A percentile compares a stretch with the other conserved stretches of the same genome.
phyloP scores from a whole-genome alignment of 2,329 filamentous ascomycete species.

The Colletotrichum australisinense region DNA sequence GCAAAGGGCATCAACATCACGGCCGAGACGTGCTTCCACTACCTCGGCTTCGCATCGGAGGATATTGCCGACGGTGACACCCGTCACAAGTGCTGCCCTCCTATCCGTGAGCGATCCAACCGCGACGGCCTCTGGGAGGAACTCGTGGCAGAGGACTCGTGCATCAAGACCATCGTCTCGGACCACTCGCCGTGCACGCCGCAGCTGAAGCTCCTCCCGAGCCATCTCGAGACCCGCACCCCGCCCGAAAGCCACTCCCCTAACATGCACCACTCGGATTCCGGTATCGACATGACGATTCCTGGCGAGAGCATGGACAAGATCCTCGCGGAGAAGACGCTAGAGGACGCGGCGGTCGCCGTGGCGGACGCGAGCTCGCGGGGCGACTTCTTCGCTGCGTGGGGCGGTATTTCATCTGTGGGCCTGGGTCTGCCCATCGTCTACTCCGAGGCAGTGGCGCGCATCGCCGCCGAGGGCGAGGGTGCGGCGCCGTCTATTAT shows the following conservation, averaged over 20 bases:
- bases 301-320: constrained; percentile 44
- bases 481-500: constrained; percentile 65
- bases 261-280: constrained; percentile 61
- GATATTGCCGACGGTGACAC: constrained; percentile 87
- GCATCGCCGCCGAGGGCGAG: constrained; percentile 59
- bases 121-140: constrained; percentile 91
- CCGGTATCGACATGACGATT: constrained; percentile 61
- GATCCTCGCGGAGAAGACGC: constrained; percentile 26
- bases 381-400: constrained; percentile 96
- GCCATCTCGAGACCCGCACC: constrained; percentile 62
- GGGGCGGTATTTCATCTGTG: constrained; percentile 96
- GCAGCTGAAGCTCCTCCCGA: constrained; percentile 87
- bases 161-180: constrained; percentile 91
- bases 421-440: constrained; percentile 93
- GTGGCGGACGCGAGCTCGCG: constrained; percentile 44
- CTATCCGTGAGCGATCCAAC: constrained; percentile 84
- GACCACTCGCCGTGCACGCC: constrained; percentile 98
- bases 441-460: constrained; percentile 78
- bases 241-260: constrained; percentile 42
- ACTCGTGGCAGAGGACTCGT: constrained; percentile 75
- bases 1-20: constrained; percentile 84
- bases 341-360: constrained; percentile 48
- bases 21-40: constrained; percentile 96
- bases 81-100: constrained; percentile 94
- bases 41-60: constrained; percentile 86